A percentile compares a stretch with the other conserved stretches of the same genome.
Conservation (phyloP, 2,329 filamentous ascomycete genomes). For the Dothiorella sarmentorum region DNA sequence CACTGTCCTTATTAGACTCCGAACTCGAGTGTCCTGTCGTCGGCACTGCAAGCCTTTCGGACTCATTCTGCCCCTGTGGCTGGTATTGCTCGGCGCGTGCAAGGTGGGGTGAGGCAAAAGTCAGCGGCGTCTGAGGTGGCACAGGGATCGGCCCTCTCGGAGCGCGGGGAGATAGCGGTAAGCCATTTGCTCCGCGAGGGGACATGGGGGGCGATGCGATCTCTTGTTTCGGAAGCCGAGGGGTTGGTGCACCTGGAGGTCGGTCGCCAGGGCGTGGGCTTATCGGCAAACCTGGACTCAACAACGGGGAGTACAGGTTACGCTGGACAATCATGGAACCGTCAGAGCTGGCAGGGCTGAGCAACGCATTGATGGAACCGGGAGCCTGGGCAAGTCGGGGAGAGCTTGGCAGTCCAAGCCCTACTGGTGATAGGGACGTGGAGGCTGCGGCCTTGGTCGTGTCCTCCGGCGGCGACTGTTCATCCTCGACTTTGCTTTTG, state of each 20-base stretch:
- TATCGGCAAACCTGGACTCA: constrained; percentile 62
- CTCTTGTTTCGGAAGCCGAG: constrained; percentile 54
- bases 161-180: constrained; percentile 68
- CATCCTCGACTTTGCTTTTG: constrained; percentile 27
- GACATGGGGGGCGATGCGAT: constrained; percentile 67
- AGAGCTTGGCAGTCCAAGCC: constrained; percentile 32
- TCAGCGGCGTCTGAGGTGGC: constrained; percentile 65
- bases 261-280: constrained; percentile 61
- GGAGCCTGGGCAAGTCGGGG: constrained; percentile 35
- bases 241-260: constrained; percentile 57
- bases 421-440: background rate
- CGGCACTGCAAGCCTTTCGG: background rate
- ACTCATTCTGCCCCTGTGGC: constrained; percentile 21
- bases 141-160: constrained; percentile 71
- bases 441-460: constrained; percentile 1
- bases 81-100: constrained; percentile 36
- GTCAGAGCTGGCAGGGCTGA: constrained; percentile 48
- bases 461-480: constrained; percentile 22
- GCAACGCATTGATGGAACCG: constrained; percentile 42
- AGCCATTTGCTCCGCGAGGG: constrained; percentile 45
- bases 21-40: constrained; percentile 27
- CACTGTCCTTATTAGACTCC: constrained; percentile 27
- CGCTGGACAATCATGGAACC: constrained; percentile 40
- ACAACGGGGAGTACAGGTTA: constrained; percentile 44
- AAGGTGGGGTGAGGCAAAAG: constrained; percentile 54